A percentile compares a stretch with the other conserved stretches of the same genome.
Conservation (phyloP, 2,329 filamentous ascomycete species). For the Colletotrichum tamarilloi region DNA sequence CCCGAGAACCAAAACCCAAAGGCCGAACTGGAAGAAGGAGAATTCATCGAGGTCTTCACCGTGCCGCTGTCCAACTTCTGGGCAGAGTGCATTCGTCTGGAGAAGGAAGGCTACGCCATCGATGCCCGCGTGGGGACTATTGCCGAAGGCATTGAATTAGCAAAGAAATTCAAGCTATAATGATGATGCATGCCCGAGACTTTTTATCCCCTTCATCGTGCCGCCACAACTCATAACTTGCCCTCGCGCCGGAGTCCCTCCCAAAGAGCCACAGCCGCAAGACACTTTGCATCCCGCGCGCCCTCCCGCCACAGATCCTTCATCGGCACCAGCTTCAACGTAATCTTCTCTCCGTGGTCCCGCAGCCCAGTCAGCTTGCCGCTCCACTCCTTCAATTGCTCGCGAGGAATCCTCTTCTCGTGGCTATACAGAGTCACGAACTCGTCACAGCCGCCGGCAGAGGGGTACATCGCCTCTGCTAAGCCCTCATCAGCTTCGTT, state of each 20-base stretch:
- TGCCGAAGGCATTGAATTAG: slow-evolving; percentile 81
- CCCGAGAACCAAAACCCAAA: slow-evolving; percentile 76
- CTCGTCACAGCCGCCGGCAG: slow-evolving; percentile 70
- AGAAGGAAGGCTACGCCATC: slow-evolving; percentile 79
- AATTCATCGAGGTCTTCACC: slow-evolving; percentile 85
- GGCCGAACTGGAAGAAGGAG: slow-evolving; percentile 79
- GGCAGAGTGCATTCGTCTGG: slow-evolving; percentile 73
- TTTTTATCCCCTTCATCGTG: too few relatives aligned
- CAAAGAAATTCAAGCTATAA: slow-evolving; percentile 64
- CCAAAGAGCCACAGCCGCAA: slow-evolving; percentile 69
- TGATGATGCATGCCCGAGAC: background rate
- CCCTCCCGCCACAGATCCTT: slow-evolving; percentile 68
- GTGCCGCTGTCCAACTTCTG: slow-evolving; percentile 74
- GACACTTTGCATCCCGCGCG: slow-evolving; percentile 68
- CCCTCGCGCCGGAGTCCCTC: slow-evolving; percentile 63
- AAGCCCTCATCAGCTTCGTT: slow-evolving; percentile 48
- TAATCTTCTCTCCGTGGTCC: slow-evolving; percentile 70
- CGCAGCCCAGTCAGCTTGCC: slow-evolving; percentile 69
- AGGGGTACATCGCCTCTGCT: slow-evolving; percentile 65
- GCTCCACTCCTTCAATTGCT: slow-evolving; percentile 63
- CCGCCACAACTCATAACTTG: slow-evolving; percentile 44
- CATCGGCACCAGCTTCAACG: slow-evolving; percentile 67
- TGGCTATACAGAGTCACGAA: slow-evolving; percentile 68
- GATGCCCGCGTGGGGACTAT: slow-evolving; percentile 82
- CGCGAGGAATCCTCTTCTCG: slow-evolving; percentile 62